phyloP scores from a whole-genome alignment of 257 asterid genomes.

The Nicotiana undulata region DNA sequence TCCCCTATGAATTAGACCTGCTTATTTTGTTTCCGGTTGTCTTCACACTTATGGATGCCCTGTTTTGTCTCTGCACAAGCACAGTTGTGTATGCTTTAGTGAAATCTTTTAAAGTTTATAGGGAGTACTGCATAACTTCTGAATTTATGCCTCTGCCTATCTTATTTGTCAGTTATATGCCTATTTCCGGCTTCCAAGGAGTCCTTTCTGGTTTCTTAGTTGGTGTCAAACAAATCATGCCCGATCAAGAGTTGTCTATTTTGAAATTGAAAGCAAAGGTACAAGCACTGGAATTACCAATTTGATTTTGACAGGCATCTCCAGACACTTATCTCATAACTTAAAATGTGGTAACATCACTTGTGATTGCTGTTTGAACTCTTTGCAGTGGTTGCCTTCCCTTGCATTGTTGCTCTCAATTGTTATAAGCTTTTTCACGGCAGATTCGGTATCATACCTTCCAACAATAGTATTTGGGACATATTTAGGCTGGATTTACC shows the following conservation, averaged over 20 bases:
- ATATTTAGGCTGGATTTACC: conserved; percentile 85
- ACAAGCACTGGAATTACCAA: conserved; percentile 16
- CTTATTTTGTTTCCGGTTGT: background rate
- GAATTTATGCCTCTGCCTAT: conserved; percentile 2
- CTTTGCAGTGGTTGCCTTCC: conserved; percentile 92
- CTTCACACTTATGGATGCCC: background rate
- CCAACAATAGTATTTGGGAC: conserved; percentile 76
- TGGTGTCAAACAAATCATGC: conserved; percentile 81
- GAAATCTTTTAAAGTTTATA: conserved; percentile 1
- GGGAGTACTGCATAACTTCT: background rate
- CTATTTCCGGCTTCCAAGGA: conserved; percentile 91
- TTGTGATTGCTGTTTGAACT: conserved; percentile 11
- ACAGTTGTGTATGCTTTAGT: background rate
- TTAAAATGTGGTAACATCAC: conserved; percentile 1
- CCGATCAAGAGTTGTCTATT: conserved; percentile 74
- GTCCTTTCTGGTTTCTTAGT: conserved; percentile 81
- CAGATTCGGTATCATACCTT: conserved; percentile 63
- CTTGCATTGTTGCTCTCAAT: conserved; percentile 47
- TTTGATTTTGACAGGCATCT: conserved; percentile 5
- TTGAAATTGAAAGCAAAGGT: conserved; percentile 78
- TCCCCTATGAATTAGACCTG: background rate
- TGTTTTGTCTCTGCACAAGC: background rate
- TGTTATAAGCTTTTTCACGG: conserved; percentile 60
- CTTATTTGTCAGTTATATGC: conserved; percentile 55
- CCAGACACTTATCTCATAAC: background rate